Percentiles rank a stretch among this genome's conserved stretches.
phyloP scores from a whole-genome alignment of 306 rosid species.

The Bauhinia variegata region DNA sequence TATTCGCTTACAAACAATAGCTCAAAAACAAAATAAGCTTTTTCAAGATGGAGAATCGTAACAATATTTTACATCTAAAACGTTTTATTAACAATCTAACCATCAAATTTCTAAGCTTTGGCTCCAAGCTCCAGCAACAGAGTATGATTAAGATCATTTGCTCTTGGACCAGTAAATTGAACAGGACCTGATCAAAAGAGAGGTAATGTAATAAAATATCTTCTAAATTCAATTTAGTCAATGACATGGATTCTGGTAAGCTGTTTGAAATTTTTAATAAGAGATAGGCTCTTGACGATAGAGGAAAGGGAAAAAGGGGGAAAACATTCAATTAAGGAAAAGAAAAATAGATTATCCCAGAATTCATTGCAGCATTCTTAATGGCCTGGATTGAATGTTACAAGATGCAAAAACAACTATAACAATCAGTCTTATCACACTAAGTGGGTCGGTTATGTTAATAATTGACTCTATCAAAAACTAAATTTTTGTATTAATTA shows the following conservation, averaged over 20 bases:
- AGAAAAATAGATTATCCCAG: neutral
- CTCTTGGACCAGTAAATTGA: conserved; percentile 18
- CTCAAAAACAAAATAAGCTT: no score
- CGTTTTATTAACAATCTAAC: no score
- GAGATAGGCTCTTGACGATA: neutral
- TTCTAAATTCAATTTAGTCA: neutral
- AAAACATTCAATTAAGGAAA: neutral
- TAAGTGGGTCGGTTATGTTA: no score
- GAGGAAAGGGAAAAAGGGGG: neutral
- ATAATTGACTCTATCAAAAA: no score
- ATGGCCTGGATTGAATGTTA: no score
- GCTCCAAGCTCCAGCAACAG: conserved; percentile 13
- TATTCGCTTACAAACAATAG: no score
- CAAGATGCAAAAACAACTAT: no score
- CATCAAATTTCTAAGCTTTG: neutral
- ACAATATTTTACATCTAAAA: no score
- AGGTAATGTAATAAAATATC: neutral
- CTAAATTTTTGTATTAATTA: neutral
- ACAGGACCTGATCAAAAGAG: conserved; percentile 7
- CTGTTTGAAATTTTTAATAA: neutral
- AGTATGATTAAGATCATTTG: conserved; percentile 12
- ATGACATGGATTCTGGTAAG: neutral
- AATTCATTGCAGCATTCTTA: neutral
- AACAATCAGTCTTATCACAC: no score
- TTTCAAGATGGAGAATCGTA: no score